These are phyloP conservation scores for Fistulinella staudtii DNA, from an alignment of 1,284 basidiomycete genomes.

Conservation along the genomic window DNA sequence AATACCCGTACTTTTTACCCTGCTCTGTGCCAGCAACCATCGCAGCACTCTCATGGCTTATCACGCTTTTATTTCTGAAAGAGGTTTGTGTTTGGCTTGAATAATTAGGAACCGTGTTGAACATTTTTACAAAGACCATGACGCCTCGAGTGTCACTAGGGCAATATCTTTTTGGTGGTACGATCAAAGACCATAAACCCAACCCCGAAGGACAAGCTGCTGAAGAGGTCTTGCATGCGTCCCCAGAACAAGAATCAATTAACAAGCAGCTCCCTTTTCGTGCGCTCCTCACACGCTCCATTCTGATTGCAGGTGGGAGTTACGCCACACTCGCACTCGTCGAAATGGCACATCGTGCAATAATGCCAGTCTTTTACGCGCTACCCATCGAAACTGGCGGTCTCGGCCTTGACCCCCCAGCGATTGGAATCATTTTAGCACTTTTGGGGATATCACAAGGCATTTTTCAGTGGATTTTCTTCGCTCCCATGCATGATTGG, in stretches of 20 bases:
- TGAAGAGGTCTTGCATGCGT: no score
- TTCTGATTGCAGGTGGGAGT: conserved; percentile 39
- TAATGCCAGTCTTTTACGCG: conserved; percentile 44
- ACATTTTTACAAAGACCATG: conserved; percentile 13
- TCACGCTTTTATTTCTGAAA: conserved; percentile 47
- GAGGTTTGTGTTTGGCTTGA: conserved; percentile 43
- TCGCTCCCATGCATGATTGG: conserved; percentile 36
- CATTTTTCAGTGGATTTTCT: conserved; percentile 37
- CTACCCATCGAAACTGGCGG: conserved; percentile 43
- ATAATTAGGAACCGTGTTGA: conserved; percentile 1
- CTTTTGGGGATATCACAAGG: conserved; percentile 40
- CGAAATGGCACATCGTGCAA: conserved; percentile 37
- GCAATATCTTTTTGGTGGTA: conserved; percentile 22
- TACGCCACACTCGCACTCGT: conserved; percentile 40
- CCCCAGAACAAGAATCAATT: background rate
- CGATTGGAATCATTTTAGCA: conserved; percentile 41
- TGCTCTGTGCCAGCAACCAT: conserved; percentile 52
- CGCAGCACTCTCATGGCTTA: conserved; percentile 43
- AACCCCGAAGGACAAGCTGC: background rate
- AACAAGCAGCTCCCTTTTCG: conserved; percentile 34
- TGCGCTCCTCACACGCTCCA: conserved; percentile 34
- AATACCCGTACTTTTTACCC: conserved; percentile 67
- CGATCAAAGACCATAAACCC: background rate
- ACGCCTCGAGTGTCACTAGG: conserved; percentile 9
- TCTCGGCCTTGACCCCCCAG: conserved; percentile 36